A percentile compares a stretch with the other conserved stretches of the same genome.
Conservation (phyloP, 345 rosid genomes). For the Rhodomyrtus tomentosa region DNA sequence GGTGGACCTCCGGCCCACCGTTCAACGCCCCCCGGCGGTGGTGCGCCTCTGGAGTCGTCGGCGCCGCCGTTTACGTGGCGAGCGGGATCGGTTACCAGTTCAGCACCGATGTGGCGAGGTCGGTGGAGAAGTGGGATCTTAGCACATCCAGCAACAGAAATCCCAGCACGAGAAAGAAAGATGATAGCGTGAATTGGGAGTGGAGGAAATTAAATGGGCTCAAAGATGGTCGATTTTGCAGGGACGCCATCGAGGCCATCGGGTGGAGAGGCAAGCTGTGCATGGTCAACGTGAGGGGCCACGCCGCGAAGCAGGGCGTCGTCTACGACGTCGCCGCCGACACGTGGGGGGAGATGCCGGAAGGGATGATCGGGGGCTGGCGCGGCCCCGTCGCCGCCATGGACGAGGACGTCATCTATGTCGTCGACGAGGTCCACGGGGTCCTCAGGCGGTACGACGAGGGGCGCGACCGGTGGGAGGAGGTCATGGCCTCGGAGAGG, state of each 20-base stretch:
- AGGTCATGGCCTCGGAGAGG: constrained; percentile 4
- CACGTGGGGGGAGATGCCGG: constrained; percentile 29
- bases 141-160: neutral
- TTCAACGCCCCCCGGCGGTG: constrained; percentile 35
- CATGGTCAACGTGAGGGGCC: constrained; percentile 38
- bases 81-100: constrained; percentile 33
- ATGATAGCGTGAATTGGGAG: neutral
- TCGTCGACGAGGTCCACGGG: constrained; percentile 27
- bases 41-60: constrained; percentile 30
- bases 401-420: constrained; percentile 34
- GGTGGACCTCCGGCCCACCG: constrained; percentile 30
- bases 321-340: constrained; percentile 19
- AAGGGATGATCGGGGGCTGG: constrained; percentile 42
- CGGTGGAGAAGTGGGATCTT: constrained; percentile 30
- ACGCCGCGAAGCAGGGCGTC: constrained; percentile 22
- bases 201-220: constrained; percentile 23
- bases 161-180: neutral
- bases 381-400: constrained; percentile 40
- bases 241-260: constrained; percentile 41
- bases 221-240: constrained; percentile 25
- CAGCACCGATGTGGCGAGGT: constrained; percentile 26
- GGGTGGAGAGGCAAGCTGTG: constrained; percentile 43
- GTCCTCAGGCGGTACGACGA: constrained; percentile 19
- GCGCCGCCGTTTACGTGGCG: constrained; percentile 15
- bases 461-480: constrained; percentile 24